Percentiles rank a stretch among this genome's conserved stretches.
These are phyloP conservation scores for Ustilago trichophora DNA, from an alignment of 1,284 basidiomycete species.

Conservation along the genomic window DNA sequence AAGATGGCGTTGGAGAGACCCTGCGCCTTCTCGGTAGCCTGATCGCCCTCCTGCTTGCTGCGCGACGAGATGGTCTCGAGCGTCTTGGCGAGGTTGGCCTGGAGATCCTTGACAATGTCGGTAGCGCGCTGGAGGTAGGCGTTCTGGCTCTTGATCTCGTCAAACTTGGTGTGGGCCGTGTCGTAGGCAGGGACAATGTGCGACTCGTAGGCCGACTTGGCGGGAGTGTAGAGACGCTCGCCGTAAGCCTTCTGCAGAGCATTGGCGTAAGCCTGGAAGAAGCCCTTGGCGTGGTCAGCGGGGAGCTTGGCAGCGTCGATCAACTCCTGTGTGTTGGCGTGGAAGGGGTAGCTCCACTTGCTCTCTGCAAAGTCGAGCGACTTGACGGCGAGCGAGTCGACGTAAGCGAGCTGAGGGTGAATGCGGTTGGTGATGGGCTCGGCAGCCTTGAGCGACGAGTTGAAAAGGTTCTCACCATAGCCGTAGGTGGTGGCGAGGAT, in stretches of 20 bases:
- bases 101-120: conserved; percentile 56
- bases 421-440: conserved; percentile 58
- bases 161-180: conserved; percentile 51
- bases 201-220: conserved; percentile 54
- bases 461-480: conserved; percentile 52
- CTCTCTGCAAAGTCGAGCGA: conserved; percentile 61
- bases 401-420: conserved; percentile 57
- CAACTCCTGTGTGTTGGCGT: conserved; percentile 58
- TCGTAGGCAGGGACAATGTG: conserved; percentile 53
- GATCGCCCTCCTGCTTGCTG: conserved; percentile 53
- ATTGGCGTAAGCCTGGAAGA: conserved; percentile 48
- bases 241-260: conserved; percentile 57
- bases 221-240: conserved; percentile 53
- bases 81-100: conserved; percentile 55
- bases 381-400: conserved; percentile 58
- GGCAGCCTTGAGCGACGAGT: conserved; percentile 48
- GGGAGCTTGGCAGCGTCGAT: conserved; percentile 50
- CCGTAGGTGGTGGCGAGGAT: conserved; percentile 55
- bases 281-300: conserved; percentile 44
- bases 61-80: conserved; percentile 53
- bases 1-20: conserved; percentile 56
- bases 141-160: conserved; percentile 63
- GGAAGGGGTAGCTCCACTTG: conserved; percentile 64
- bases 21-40: conserved; percentile 60
- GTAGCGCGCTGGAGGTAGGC: conserved; percentile 58